Evolutionary conservation across 768 basidiomycete species (phyloP), one percentile per base, ranked within the genome.

Genomic region (Rhizopogon vinicolor): DNA sequence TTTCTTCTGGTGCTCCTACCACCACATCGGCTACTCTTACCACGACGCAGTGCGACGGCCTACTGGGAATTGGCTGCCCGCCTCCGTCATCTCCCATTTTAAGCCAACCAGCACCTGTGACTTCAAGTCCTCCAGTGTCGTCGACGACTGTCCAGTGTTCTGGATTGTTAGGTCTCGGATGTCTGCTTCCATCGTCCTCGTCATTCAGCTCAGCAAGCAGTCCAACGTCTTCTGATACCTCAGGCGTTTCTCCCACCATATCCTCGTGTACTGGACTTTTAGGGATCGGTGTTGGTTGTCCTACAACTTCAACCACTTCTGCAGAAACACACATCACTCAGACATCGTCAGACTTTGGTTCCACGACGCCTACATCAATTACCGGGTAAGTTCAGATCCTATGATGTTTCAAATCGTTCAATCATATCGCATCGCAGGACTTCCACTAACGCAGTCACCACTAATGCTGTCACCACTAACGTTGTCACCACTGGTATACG

Each of bases 61-160:
- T 63, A 29, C 40, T 62, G 31, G 62, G 58, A 3, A 1, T 62
- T 35, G 53, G 53, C 14, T 54, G 53, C 12, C 13, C 53, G 28
- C n/a, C 41, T 33, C 25, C 51, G 7, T 35, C 48, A 7, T 52
- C 25, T 25, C 25, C 25, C 40, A 42, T 45, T n/a, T 45, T 5
- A 25, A 25, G 25, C 4, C 25, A 25, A 4, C 29, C 10, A 40
- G 31, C 31, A 8, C 31, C 31, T 33, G 31, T 16, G 16, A 31
- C 28, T 45, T 45, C 44, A 2, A 45, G 28, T 12, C 44, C 28
- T 10, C 28, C 39, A 31, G 46, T 18, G 41, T 16, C 39, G 52
- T 44, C 57, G 6, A 53, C 62, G 1, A 51, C 60, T n/a, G 54
- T 56, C 19, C 52, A 52, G n/a, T 65, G 64, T 55, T 25, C 25